Evolutionary conservation across 768 basidiomycete species (phyloP).

Genomic region (Tricholoma sp.): DNA sequence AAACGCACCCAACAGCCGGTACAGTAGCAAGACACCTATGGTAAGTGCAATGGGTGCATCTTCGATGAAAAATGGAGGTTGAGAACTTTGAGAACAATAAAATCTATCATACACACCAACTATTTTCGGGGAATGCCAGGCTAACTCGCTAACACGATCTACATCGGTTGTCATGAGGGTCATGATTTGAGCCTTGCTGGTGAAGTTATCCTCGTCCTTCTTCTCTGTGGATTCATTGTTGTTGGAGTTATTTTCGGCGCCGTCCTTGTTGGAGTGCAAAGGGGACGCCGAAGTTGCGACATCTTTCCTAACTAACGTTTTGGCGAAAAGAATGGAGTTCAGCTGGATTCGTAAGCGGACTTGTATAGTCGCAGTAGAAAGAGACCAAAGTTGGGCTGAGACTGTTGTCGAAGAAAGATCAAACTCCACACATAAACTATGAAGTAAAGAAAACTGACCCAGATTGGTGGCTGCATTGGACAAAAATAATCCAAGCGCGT

Average conservation of each 20-base stretch:
- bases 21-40: slow-evolving; percentile 73
- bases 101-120: slow-evolving; percentile 39
- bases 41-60: slow-evolving; percentile 77
- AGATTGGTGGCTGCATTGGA: slow-evolving; percentile 29
- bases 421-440: background rate
- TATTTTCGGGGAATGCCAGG: slow-evolving; percentile 72
- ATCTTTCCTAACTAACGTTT: slow-evolving; percentile 84
- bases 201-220: slow-evolving; percentile 55
- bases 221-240: slow-evolving; percentile 10
- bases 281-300: slow-evolving; percentile 55
- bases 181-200: slow-evolving; percentile 80
- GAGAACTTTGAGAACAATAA: background rate
- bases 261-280: background rate
- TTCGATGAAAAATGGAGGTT: slow-evolving; percentile 13
- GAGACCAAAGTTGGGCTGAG: slow-evolving; percentile 66
- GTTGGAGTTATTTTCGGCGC: background rate
- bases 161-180: slow-evolving; percentile 95
- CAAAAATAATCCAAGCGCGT: slow-evolving; percentile 30
- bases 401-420: slow-evolving; percentile 25
- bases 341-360: slow-evolving; percentile 69
- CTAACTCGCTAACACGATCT: slow-evolving; percentile 82
- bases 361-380: slow-evolving; percentile 66
- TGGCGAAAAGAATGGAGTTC: slow-evolving; percentile 80
- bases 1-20: slow-evolving; percentile 60
- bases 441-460: slow-evolving; percentile 20